Evolutionary conservation across 2,329 filamentous ascomycete species (phyloP), one percentile per base, ranked within the genome.

Genomic region (Apiospora phragmitis): DNA sequence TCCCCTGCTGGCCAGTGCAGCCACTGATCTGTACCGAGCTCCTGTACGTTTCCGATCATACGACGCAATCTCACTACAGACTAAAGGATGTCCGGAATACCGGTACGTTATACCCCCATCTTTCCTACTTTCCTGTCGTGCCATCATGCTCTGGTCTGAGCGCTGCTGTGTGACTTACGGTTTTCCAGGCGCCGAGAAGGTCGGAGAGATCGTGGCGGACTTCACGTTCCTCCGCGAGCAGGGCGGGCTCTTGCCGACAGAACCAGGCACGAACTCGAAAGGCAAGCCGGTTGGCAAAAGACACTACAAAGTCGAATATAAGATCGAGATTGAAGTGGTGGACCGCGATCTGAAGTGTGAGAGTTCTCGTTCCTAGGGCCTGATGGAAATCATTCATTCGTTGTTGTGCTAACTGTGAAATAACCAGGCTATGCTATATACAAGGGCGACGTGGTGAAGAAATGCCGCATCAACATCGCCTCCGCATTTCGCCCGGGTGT

Each of bases 301-400:
- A 24, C 73, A 76, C 38, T 76, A 76, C 51, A 26, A 71, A 65
- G 71, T 79, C 45, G 72, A 72, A 18, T 77, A 73, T 68, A 74
- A 75, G 41, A 73, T 78, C 67, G 72, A 73, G 42, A 74, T 79
- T 12, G 73, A 73, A 38, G 72, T 77, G 12, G 73, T 76, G 29
- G 77, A 74, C 62, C 73, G 75, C 12, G 77, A 77, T 69, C 62
- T 78, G 62, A 65, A 70, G 47, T 78, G 76, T 73, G 71, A 77
- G 73, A 70, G 65, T 29, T 29, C 42, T 47, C 45, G 2, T 24
- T 47, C 21, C 2, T 9, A 29, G 4, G n/a, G 0, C 24, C 49
- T 55, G 24, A 1, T 5, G 29, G 3, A 18, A 29, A 55, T 55
- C 4, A 55, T 12, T n/a, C 9, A n/a, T 24, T n/a, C 18, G n/a